Percentiles rank a stretch among this genome's conserved stretches.
These are phyloP conservation scores for Hortiboletus campestris DNA, from an alignment of 768 basidiomycete species.

Conservation along the genomic window DNA sequence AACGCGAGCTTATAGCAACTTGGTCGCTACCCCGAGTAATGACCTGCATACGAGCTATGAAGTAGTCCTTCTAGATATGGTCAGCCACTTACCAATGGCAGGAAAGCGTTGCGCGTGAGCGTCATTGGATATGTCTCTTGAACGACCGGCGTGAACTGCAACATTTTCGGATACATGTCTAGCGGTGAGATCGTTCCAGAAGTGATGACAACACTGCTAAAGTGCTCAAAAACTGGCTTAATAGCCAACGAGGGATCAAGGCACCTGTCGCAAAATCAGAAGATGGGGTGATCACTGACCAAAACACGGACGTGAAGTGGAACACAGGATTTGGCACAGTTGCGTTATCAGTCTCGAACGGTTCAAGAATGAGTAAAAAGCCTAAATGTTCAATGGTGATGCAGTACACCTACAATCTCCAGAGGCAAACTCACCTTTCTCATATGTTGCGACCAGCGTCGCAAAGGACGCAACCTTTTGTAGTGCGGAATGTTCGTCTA, in stretches of 20 bases:
- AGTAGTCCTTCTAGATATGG: neutral
- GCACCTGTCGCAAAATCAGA: conserved; percentile 55
- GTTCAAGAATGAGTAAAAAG: conserved; percentile 94
- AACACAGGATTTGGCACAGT: conserved; percentile 99
- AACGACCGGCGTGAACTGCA: conserved; percentile 95
- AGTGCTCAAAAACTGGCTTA: conserved; percentile 96
- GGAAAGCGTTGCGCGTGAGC: conserved; percentile 90
- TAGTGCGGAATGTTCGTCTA: conserved; percentile 89
- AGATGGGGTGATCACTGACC: neutral
- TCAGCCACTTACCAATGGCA: conserved; percentile 73
- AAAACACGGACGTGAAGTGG: conserved; percentile 79
- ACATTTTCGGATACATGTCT: conserved; percentile 99
- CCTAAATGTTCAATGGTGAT: conserved; percentile 44
- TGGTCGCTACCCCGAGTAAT: conserved; percentile 98
- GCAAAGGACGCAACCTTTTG: conserved; percentile 97
- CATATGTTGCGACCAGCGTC: conserved; percentile 95
- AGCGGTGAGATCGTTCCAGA: conserved; percentile 97
- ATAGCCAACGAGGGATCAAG: conserved; percentile 97
- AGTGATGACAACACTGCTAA: conserved; percentile 97
- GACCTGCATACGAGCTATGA: conserved; percentile 50
- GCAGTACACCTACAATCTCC: neutral
- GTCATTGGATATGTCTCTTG: conserved; percentile 99
- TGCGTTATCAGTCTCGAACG: conserved; percentile 97
- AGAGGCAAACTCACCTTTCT: conserved; percentile 63
- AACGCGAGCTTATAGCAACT: conserved; percentile 96